A percentile compares a stretch with the other conserved stretches of the same genome.
phyloP scores from a whole-genome alignment of 129 eudicot species.

The Solidago caesia region DNA sequence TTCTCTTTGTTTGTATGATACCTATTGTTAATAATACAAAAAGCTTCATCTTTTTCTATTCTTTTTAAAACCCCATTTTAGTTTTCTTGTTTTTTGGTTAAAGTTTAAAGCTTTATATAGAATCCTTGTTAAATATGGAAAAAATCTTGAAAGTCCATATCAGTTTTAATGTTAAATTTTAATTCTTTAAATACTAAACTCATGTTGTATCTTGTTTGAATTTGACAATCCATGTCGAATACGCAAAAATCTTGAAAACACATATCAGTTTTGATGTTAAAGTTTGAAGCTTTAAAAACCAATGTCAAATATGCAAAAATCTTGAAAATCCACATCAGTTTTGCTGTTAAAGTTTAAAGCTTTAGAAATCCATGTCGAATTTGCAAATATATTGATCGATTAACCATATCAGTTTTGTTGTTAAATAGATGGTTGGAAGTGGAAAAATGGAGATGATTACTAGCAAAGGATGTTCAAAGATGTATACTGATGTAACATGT shows the following conservation, averaged over 20 bases:
- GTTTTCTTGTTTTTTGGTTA: constrained; percentile 13
- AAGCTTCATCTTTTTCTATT: constrained; percentile 26
- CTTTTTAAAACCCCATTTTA: constrained; percentile 19
- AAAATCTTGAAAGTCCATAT: constrained; percentile 7
- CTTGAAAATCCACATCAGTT: too few relatives aligned
- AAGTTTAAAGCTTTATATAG: neutral
- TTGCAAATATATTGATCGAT: too few relatives aligned
- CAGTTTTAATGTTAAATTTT: neutral
- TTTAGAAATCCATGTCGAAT: too few relatives aligned
- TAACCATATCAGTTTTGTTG: neutral
- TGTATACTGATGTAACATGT: constrained; percentile 46
- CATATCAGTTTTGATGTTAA: neutral
- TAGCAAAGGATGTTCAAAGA: constrained; percentile 70
- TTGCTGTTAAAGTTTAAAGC: too few relatives aligned
- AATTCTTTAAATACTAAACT: neutral
- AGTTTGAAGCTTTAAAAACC: too few relatives aligned
- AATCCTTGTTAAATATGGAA: constrained; percentile 13
- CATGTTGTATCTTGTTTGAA: constrained; percentile 2
- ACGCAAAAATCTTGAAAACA: constrained; percentile 10
- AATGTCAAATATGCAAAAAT: too few relatives aligned
- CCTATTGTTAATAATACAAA: neutral
- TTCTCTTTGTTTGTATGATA: constrained; percentile 27
- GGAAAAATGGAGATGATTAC: constrained; percentile 59
- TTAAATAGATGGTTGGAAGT: constrained; percentile 39
- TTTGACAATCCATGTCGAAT: constrained; percentile 13